Conservation (phyloP, 2,329 filamentous ascomycete genomes). For the Talaromyces funiculosus region DNA sequence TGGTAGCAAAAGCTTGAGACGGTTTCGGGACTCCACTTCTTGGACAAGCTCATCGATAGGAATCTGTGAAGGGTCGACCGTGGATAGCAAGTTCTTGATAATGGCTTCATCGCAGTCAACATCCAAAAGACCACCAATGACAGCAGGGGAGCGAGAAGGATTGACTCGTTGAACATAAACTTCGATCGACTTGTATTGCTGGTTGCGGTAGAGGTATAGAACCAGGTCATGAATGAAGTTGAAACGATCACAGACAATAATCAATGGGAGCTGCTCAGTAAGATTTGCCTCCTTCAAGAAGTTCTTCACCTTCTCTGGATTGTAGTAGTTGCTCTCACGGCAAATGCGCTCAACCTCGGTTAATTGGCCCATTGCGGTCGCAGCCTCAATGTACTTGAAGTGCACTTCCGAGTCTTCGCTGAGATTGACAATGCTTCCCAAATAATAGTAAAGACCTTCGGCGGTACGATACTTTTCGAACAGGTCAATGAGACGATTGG, state of each 20-base stretch:
- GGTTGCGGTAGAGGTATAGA: slow-evolving; percentile 95
- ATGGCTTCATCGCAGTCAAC: slow-evolving; percentile 96
- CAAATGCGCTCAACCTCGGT: slow-evolving; percentile 97
- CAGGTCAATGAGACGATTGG: slow-evolving; percentile 82
- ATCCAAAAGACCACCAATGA: slow-evolving; percentile 87
- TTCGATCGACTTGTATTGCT: slow-evolving; percentile 98
- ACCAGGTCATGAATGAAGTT: slow-evolving; percentile 98
- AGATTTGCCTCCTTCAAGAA: slow-evolving; percentile 96
- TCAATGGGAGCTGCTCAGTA: slow-evolving; percentile 86
- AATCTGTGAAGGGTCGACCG: slow-evolving; percentile 76
- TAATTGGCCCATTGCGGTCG: slow-evolving; percentile 86
- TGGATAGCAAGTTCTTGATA: slow-evolving; percentile 84
- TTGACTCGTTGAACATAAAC: slow-evolving; percentile 97
- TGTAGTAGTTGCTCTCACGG: slow-evolving; percentile 83
- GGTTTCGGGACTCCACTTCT: slow-evolving; percentile 93
- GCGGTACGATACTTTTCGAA: slow-evolving; percentile 97
- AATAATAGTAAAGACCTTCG: slow-evolving; percentile 96
- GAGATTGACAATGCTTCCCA: slow-evolving; percentile 95
- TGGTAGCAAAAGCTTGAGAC: slow-evolving; percentile 87
- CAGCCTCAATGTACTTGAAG: slow-evolving; percentile 99
- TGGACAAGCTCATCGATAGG: slow-evolving; percentile 90
- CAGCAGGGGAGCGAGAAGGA: slow-evolving; percentile 80
- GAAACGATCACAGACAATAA: slow-evolving; percentile 98
- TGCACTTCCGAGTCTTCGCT: slow-evolving; percentile 92
- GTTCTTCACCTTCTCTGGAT: slow-evolving; percentile 96